Base-by-base conservation (phyloP, 768 basidiomycete genomes). In the Tylopilus plumbeoviolaceoides region DNA sequence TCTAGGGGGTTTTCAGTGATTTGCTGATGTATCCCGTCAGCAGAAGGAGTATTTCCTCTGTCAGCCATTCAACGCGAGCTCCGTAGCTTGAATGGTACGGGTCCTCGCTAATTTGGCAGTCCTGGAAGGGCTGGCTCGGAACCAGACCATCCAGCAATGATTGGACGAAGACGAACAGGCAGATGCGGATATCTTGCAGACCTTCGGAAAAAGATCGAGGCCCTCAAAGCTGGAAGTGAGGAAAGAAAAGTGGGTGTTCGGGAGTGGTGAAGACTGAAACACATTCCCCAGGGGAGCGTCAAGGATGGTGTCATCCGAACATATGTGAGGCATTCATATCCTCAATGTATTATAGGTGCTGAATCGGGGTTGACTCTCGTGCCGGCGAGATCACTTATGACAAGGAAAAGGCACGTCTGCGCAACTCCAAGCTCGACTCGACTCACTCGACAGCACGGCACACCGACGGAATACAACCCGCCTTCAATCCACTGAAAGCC, bases 281-380 rank as follows among this genome's bases (percentile, higher is more conserved):
- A 91, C 18, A 95, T 91, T n/a, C 91, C 92, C 0, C 83, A 85
- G 31, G 90, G 91, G 17, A 91, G 89, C 48, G 90, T 92, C 2
- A 94, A 97, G 73, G 83, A 90, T 63, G 91, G 92, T 5, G 93
- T 95, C 33, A 85, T 94, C 45, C 76, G 90, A 44, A 86, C 76
- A 65, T 93, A 89, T 66, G 91, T 90, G 62, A 60, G 85, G 75
- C 7, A 11, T 2, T 23, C 23, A n/a, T 40, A 21, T 57, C 38
- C 23, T 42, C 35, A 28, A 5, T 1, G 7, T 15, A 5, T 40
- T 31, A 31, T 39, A 14, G 30, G n/a, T n/a, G n/a, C n/a, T n/a
- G n/a, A n/a, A n/a, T n/a, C n/a, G n/a, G n/a, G n/a, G n/a, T n/a
- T n/a, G n/a, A n/a, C n/a, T n/a, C n/a, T n/a, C n/a, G n/a, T n/a